Percentiles rank a stretch among this genome's conserved stretches.
Evolutionary conservation across 1,284 basidiomycete genomes (phyloP).

Genomic region (Apiotrichum brassicae): DNA sequence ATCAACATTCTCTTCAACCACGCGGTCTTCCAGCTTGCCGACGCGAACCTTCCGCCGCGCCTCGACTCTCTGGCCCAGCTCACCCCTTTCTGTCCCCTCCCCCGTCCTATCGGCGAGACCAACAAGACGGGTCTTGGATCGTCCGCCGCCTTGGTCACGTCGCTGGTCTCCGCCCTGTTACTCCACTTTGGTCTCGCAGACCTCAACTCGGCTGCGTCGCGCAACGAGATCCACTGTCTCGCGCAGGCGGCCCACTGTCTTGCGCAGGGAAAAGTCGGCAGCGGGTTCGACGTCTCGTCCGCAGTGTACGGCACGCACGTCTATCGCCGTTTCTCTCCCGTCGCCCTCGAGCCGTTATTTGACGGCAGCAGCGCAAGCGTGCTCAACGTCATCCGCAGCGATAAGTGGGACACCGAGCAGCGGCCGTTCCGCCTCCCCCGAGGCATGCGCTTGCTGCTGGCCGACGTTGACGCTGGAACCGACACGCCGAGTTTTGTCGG

Average conservation of each 20-base stretch:
- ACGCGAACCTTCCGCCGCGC: conserved; percentile 54
- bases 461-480: conserved; percentile 87
- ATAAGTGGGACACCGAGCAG: conserved; percentile 47
- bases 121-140: conserved; percentile 98
- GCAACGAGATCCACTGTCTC: conserved; percentile 73
- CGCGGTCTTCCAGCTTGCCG: conserved; percentile 53
- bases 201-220: conserved; percentile 26
- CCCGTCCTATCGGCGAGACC: conserved; percentile 64
- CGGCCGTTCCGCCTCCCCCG: conserved; percentile 72
- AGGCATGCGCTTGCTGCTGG: conserved; percentile 70
- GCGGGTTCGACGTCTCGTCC: conserved; percentile 92
- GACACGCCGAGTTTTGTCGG: conserved; percentile 87
- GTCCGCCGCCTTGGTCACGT: conserved; percentile 93
- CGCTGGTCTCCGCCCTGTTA: conserved; percentile 78
- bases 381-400: conserved; percentile 1
- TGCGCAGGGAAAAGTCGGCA: conserved; percentile 96
- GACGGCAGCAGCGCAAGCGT: conserved; percentile 44
- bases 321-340: conserved; percentile 82
- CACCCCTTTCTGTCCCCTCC: conserved; percentile 67
- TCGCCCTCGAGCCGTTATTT: conserved; percentile 64
- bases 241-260: conserved; percentile 93
- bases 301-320: conserved; percentile 93
- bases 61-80: conserved; percentile 57
- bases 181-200: conserved; percentile 66
- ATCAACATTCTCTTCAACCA: not conserved